These are phyloP conservation scores for Punica granatum DNA, from an alignment of 345 rosid species.

Conservation along the genomic window DNA sequence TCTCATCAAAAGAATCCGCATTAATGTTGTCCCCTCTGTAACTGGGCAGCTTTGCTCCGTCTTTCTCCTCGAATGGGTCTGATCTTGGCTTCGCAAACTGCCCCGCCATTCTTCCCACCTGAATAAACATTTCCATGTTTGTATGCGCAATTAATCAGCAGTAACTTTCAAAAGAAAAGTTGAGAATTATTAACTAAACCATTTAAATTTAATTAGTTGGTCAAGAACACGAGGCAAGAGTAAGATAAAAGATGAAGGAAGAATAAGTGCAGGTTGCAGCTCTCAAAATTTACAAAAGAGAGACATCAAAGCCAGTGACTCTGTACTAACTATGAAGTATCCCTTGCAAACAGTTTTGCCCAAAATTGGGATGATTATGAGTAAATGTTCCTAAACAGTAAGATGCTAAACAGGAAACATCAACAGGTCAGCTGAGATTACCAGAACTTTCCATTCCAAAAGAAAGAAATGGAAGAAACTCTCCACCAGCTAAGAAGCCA, in stretches of 20 bases:
- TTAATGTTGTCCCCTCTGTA: slow-evolving; percentile 38
- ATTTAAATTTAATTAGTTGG: background rate
- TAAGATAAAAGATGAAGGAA: background rate
- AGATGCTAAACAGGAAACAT: background rate
- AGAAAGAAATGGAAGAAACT: background rate
- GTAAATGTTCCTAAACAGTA: background rate
- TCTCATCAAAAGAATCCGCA: slow-evolving; percentile 31
- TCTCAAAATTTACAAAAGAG: background rate
- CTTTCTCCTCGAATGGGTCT: slow-evolving; percentile 30
- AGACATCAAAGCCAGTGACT: too few species aligned
- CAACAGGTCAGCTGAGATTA: background rate
- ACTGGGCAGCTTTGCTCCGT: slow-evolving; percentile 32
- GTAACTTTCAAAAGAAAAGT: background rate
- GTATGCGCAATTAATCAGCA: background rate
- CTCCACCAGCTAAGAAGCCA: background rate
- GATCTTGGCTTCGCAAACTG: slow-evolving; percentile 42
- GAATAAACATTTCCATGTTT: background rate
- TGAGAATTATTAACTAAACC: background rate
- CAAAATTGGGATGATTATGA: background rate
- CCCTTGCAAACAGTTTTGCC: background rate
- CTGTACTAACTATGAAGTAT: background rate
- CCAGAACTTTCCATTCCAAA: background rate
- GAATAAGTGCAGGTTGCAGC: background rate
- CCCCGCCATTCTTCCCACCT: slow-evolving; percentile 45
- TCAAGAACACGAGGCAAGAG: background rate